Conservation (phyloP, 495 filamentous ascomycete genomes). For the Cercophora sp. region DNA sequence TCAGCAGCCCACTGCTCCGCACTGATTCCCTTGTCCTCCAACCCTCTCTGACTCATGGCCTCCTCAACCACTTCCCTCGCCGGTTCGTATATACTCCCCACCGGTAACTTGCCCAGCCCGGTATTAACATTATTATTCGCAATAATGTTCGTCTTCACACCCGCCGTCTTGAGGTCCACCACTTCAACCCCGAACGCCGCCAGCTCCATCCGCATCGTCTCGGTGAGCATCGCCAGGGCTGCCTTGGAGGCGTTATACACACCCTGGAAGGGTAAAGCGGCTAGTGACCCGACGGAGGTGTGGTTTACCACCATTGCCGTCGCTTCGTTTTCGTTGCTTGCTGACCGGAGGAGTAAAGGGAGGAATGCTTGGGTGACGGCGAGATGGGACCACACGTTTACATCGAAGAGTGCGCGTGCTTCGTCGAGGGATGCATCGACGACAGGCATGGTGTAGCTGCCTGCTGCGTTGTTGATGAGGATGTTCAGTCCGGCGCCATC, state of each 20-base stretch:
- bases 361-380: conserved; percentile 52
- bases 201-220: conserved; percentile 50
- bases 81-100: conserved; percentile 9
- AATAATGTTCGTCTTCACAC: conserved; percentile 18
- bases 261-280: conserved; percentile 38
- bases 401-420: conserved; percentile 43
- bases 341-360: conserved; percentile 45
- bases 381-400: conserved; percentile 53
- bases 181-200: conserved; percentile 45
- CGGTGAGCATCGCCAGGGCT: conserved; percentile 42
- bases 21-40: background rate
- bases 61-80: conserved; percentile 20
- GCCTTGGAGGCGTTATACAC: conserved; percentile 54
- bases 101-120: background rate
- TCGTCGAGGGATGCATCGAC: conserved; percentile 43
- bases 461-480: conserved; percentile 56
- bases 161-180: conserved; percentile 29
- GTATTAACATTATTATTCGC: conserved; percentile 10
- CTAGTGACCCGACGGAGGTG: conserved; percentile 16
- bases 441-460: conserved; percentile 37
- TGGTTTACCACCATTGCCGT: conserved; percentile 46
- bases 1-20: conserved; percentile 14
- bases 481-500: conserved; percentile 41
- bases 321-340: too few relatives aligned
- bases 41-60: conserved; percentile 12